These are phyloP conservation scores for Rhodamnia argentea DNA, from an alignment of 345 rosid genomes.

Conservation along the genomic window DNA sequence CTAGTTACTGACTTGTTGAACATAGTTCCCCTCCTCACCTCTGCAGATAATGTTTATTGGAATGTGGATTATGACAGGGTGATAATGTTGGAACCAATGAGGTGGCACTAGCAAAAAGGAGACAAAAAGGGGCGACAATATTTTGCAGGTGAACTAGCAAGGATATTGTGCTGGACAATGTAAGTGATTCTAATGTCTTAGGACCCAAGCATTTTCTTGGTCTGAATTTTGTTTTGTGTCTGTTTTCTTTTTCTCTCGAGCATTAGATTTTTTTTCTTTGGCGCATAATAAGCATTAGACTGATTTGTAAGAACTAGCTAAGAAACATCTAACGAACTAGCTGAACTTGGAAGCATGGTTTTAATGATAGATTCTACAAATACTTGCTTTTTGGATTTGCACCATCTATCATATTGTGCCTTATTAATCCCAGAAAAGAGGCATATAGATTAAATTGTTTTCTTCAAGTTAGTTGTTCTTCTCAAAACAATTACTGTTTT, in stretches of 20 bases:
- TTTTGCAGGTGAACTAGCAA: not conserved
- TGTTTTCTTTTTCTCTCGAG: not conserved
- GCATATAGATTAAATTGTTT: not conserved
- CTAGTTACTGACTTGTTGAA: not conserved
- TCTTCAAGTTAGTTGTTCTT: not conserved
- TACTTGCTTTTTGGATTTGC: not conserved
- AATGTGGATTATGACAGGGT: not conserved
- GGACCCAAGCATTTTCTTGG: not conserved
- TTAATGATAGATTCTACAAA: not conserved
- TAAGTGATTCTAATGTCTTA: not conserved
- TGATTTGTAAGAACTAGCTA: not conserved
- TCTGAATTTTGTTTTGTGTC: not conserved
- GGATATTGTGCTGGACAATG: not conserved
- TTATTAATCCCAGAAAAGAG: not conserved
- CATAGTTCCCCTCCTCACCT: not conserved
- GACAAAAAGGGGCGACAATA: no score
- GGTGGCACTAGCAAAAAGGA: not conserved
- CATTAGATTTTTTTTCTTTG: not conserved
- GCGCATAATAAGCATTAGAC: not conserved
- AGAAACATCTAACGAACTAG: not conserved
- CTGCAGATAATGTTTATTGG: not conserved
- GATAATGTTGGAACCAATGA: not conserved
- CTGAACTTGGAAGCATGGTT: not conserved
- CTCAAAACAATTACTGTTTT: not conserved
- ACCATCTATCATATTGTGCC: not conserved